Conservation (phyloP, 31 red algal species). For the Asparagopsis taxiformis region DNA sequence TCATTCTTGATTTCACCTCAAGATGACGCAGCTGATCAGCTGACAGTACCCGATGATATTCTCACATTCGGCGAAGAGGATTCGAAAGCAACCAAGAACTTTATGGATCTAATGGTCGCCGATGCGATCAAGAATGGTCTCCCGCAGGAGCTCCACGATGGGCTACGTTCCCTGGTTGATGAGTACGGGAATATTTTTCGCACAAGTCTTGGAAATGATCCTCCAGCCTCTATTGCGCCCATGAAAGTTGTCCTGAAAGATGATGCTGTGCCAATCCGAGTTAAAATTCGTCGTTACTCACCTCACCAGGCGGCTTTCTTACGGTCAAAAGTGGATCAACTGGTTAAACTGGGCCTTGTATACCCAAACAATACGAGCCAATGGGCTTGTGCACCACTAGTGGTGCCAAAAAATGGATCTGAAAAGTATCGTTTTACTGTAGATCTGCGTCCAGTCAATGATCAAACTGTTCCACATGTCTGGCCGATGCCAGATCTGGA, state of each 20-base stretch:
- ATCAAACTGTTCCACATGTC: not conserved
- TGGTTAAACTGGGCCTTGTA: not conserved
- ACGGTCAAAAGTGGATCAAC: not conserved
- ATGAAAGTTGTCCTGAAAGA: not conserved
- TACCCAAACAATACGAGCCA: not conserved
- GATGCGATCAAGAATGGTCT: too few species aligned
- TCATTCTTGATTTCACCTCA: too few species aligned
- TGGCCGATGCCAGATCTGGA: conserved; percentile 6
- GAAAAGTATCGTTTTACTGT: conserved; percentile 21
- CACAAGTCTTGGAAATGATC: not conserved
- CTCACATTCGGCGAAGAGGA: too few species aligned
- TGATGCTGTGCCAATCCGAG: conserved; percentile 5
- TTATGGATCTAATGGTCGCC: too few species aligned
- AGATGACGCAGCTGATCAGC: too few species aligned
- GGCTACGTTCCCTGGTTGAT: conserved; percentile 1
- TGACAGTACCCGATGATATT: too few species aligned
- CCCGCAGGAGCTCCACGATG: too few species aligned
- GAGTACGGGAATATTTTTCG: conserved; percentile 12
- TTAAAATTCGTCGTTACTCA: conserved; percentile 12
- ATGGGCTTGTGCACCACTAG: conserved; percentile 28
- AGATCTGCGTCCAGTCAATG: conserved; percentile 14
- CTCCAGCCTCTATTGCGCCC: not conserved
- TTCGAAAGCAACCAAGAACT: too few species aligned
- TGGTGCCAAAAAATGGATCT: conserved; percentile 17
- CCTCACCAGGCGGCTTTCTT: not conserved